phyloP scores from a whole-genome alignment of 1,139 yeast species.

The Diutina ranongensis region DNA sequence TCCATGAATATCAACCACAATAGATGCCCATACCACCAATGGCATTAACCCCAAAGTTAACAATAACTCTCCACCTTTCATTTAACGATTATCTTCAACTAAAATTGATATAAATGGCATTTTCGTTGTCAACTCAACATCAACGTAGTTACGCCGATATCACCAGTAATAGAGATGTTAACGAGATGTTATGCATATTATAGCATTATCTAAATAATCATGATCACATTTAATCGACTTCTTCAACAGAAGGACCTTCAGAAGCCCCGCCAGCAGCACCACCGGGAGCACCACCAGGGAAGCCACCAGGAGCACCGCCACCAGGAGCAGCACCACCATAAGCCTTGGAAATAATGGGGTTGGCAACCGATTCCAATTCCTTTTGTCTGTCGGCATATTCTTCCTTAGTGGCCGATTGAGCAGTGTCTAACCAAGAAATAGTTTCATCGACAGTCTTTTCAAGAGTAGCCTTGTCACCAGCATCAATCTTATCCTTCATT shows the following conservation, averaged over 20 bases:
- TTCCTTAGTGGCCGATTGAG: constrained; percentile 78
- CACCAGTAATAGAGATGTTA: too few relatives aligned
- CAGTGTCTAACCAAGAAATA: constrained; percentile 72
- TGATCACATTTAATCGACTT: constrained; percentile 58
- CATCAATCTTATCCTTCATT: constrained; percentile 58
- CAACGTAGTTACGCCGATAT: too few relatives aligned
- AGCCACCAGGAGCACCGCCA: constrained; percentile 27
- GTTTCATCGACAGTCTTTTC: constrained; percentile 83
- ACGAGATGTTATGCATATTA: background rate
- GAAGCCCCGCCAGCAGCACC: background rate
- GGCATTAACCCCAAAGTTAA: too few relatives aligned
- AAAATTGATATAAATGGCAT: too few relatives aligned
- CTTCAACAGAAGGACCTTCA: constrained; percentile 85
- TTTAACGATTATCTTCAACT: too few relatives aligned
- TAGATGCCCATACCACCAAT: too few relatives aligned
- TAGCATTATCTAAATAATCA: background rate
- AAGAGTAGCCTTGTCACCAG: constrained; percentile 86
- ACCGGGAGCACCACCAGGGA: constrained; percentile 5
- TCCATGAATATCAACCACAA: too few relatives aligned
- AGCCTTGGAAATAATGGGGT: constrained; percentile 90
- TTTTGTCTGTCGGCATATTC: constrained; percentile 93
- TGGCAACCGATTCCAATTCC: constrained; percentile 70
- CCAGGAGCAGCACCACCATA: constrained; percentile 49
- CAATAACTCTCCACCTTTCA: too few relatives aligned
- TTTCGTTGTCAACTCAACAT: too few relatives aligned